These are phyloP conservation scores for Cichorium intybus DNA, from an alignment of 140 eudicot species.

Conservation along the genomic window DNA sequence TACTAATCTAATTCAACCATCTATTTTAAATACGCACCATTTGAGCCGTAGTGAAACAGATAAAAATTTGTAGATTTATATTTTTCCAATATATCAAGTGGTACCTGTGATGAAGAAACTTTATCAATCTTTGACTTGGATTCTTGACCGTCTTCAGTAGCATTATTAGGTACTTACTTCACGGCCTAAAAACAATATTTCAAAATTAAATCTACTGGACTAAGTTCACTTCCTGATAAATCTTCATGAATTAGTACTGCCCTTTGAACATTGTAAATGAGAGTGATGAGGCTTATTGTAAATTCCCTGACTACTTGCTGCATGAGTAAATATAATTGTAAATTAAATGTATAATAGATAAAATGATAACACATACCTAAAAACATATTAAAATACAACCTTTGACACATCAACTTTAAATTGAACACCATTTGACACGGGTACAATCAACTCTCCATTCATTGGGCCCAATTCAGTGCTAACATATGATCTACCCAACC, in stretches of 20 bases:
- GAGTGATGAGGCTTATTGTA: slow-evolving; percentile 43
- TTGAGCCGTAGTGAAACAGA: too few relatives aligned
- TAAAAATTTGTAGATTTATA: too few relatives aligned
- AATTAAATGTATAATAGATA: background rate
- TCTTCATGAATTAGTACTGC: slow-evolving; percentile 48
- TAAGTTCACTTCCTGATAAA: slow-evolving; percentile 35
- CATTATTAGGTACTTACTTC: too few relatives aligned
- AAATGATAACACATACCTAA: background rate
- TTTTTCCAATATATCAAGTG: too few relatives aligned
- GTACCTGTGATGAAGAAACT: too few relatives aligned
- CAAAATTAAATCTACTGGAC: slow-evolving; percentile 59
- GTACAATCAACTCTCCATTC: slow-evolving; percentile 60
- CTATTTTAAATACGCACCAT: too few relatives aligned
- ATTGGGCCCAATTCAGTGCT: slow-evolving; percentile 33
- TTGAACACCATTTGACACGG: slow-evolving; percentile 46
- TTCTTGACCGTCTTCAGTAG: too few relatives aligned
- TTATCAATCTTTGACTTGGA: too few relatives aligned
- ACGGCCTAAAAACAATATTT: too few relatives aligned
- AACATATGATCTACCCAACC: slow-evolving; percentile 81
- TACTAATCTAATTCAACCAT: too few relatives aligned
- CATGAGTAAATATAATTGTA: slow-evolving; percentile 10
- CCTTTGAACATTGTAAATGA: slow-evolving; percentile 45
- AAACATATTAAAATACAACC: slow-evolving; percentile 30
- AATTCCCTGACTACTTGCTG: slow-evolving; percentile 79
- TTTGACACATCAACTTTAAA: slow-evolving; percentile 72